A percentile compares a stretch with the other conserved stretches of the same genome.
Conservation (phyloP, 345 rosid genomes). For the Arabidopsis arenosa region DNA sequence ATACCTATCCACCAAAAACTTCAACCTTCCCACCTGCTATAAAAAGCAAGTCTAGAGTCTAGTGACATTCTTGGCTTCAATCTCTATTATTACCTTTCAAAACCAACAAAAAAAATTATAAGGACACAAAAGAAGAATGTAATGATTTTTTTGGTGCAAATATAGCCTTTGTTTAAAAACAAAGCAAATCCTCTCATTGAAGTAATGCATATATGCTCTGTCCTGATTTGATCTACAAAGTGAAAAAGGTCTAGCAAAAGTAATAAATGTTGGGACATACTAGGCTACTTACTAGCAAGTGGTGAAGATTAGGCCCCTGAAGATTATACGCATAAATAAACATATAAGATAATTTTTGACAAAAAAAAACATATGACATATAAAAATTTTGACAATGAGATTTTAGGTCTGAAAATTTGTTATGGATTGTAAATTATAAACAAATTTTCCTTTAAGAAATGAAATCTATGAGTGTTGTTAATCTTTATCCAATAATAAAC, state of each 20-base stretch:
- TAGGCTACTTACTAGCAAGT: neutral
- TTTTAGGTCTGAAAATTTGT: neutral
- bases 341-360: neutral
- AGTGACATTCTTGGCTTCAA: slow-evolving; percentile 39
- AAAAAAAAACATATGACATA: neutral
- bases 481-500: neutral
- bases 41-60: slow-evolving; percentile 35
- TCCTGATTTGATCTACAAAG: slow-evolving; percentile 30
- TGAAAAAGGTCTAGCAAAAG: slow-evolving; percentile 11
- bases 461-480: neutral
- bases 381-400: neutral
- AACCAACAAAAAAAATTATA: neutral
- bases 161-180: slow-evolving; percentile 28
- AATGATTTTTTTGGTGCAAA: slow-evolving; percentile 26
- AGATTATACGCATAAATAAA: neutral
- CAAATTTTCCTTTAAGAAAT: neutral
- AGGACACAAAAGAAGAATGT: slow-evolving; percentile 4
- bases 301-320: neutral
- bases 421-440: neutral
- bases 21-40: slow-evolving; percentile 41
- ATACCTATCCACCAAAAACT: slow-evolving; percentile 35
- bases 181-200: slow-evolving; percentile 52
- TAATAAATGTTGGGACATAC: neutral
- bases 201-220: slow-evolving; percentile 66
- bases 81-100: neutral